Evolutionary conservation across 345 rosid species (phyloP).

Genomic region (Arabidopsis suecica): DNA sequence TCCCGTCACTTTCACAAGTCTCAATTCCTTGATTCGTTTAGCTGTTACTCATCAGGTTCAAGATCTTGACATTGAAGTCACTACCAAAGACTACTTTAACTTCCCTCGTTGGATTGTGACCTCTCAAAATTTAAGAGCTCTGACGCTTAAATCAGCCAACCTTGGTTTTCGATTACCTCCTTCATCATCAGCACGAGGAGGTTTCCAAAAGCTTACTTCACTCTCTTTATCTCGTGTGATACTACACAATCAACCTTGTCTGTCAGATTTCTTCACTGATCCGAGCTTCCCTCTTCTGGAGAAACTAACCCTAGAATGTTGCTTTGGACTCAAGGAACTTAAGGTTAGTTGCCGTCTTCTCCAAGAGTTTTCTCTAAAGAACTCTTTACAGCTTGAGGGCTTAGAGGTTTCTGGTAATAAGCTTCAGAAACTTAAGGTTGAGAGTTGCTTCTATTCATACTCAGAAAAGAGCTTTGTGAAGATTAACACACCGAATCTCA

Average conservation of each 20-base stretch:
- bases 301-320: slow-evolving; percentile 57
- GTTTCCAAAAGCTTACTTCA: slow-evolving; percentile 62
- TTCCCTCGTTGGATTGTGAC: slow-evolving; percentile 68
- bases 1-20: slow-evolving; percentile 62
- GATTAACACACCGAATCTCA: slow-evolving; percentile 59
- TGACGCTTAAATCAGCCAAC: slow-evolving; percentile 60
- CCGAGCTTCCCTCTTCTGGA: slow-evolving; percentile 66
- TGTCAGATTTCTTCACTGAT: slow-evolving; percentile 67
- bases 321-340: slow-evolving; percentile 63
- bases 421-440: slow-evolving; percentile 59
- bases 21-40: slow-evolving; percentile 69
- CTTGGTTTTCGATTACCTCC: slow-evolving; percentile 84
- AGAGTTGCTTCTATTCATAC: slow-evolving; percentile 59
- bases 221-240: slow-evolving; percentile 62
- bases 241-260: slow-evolving; percentile 55
- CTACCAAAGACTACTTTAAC: slow-evolving; percentile 76
- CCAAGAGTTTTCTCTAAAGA: slow-evolving; percentile 57
- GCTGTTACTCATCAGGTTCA: slow-evolving; percentile 72
- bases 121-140: slow-evolving; percentile 58
- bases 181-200: slow-evolving; percentile 52
- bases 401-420: slow-evolving; percentile 58
- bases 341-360: slow-evolving; percentile 62
- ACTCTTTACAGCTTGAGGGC: slow-evolving; percentile 57
- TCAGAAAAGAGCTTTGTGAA: slow-evolving; percentile 55
- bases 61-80: slow-evolving; percentile 75